phyloP scores from a whole-genome alignment of 2,329 filamentous ascomycete genomes.

The Trichoderma polysporum region DNA sequence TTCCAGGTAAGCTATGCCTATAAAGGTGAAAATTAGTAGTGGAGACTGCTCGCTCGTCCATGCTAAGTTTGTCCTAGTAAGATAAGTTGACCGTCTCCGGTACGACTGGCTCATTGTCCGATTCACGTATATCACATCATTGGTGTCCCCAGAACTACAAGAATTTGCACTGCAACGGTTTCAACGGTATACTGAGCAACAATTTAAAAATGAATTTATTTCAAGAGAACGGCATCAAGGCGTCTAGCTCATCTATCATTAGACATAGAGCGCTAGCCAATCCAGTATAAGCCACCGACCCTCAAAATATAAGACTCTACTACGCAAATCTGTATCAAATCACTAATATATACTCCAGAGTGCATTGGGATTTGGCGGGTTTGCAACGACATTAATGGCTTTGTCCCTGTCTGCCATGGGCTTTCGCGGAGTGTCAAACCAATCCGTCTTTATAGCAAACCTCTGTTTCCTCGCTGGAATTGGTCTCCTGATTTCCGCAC shows the following conservation, averaged over 20 bases:
- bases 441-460: background rate
- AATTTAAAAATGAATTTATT: background rate
- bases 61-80: background rate
- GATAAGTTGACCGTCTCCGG: background rate
- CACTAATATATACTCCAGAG: background rate
- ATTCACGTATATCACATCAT: background rate
- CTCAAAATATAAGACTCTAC: background rate
- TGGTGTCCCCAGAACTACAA: background rate
- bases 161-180: too few relatives aligned
- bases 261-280: background rate
- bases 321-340: background rate
- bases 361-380: background rate
- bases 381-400: background rate
- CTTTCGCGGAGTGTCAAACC: background rate
- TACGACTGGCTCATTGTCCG: background rate
- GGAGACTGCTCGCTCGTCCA: background rate
- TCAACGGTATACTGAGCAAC: background rate
- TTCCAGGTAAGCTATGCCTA: background rate
- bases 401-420: background rate
- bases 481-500: background rate
- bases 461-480: conserved; percentile 1
- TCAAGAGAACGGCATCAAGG: background rate
- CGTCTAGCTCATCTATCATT: background rate
- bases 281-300: background rate
- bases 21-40: background rate